Percentiles rank a stretch among this genome's conserved stretches.
Conservation (phyloP, 2,329 filamentous ascomycete species). For the Talaromyces islandicus region DNA sequence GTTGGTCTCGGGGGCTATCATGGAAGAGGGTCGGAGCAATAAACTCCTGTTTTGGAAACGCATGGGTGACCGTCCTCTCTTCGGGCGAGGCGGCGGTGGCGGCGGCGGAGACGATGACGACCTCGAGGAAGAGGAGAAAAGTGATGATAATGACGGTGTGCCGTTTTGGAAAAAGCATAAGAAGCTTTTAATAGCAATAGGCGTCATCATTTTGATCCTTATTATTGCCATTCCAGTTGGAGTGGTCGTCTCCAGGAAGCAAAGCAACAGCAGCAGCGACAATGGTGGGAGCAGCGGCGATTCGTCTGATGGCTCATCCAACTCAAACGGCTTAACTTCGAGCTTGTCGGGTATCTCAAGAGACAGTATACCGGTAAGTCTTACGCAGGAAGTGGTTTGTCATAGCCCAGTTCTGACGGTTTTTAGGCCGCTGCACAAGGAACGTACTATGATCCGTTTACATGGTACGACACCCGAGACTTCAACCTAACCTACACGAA, state of each 20-base stretch:
- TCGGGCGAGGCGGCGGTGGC: slow-evolving; percentile 15
- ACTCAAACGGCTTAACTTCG: slow-evolving; percentile 31
- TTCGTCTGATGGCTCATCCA: slow-evolving; percentile 18
- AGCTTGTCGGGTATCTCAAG: slow-evolving; percentile 50
- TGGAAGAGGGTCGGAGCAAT: slow-evolving; percentile 58
- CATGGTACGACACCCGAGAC: slow-evolving; percentile 82
- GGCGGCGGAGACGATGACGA: slow-evolving; percentile 2
- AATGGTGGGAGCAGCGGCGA: background rate
- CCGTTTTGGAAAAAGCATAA: slow-evolving; percentile 35
- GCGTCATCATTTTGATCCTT: slow-evolving; percentile 49
- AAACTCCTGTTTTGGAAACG: slow-evolving; percentile 45
- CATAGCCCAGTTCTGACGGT: slow-evolving; percentile 9
- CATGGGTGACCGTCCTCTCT: slow-evolving; percentile 17
- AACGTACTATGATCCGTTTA: slow-evolving; percentile 79
- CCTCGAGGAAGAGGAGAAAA: slow-evolving; percentile 12
- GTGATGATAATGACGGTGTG: slow-evolving; percentile 20
- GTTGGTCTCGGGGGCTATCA: slow-evolving; percentile 63
- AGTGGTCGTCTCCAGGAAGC: slow-evolving; percentile 61
- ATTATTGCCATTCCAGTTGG: slow-evolving; percentile 64
- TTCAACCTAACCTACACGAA: slow-evolving; percentile 95
- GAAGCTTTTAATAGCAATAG: slow-evolving; percentile 50
- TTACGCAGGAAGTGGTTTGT: background rate
- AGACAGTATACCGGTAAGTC: slow-evolving; percentile 52
- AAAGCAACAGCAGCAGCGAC: slow-evolving; percentile 20
- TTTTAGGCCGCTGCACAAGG: slow-evolving; percentile 55